phyloP scores from a whole-genome alignment of 1,284 basidiomycete species.

The Phlebopus sp. region DNA sequence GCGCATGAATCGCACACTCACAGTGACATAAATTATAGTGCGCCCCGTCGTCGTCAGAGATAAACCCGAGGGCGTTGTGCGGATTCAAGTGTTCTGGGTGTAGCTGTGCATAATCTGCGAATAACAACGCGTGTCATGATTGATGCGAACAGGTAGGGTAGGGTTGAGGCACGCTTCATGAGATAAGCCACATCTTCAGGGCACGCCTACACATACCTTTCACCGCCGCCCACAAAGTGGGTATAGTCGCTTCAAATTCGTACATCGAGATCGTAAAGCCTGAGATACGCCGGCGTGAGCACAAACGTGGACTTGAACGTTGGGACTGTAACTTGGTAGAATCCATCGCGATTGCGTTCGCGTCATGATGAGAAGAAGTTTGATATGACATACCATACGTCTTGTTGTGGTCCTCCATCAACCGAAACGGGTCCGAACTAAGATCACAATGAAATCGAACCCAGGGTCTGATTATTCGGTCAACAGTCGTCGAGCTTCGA shows the following conservation, averaged over 20 bases:
- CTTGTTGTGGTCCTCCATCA: constrained; percentile 76
- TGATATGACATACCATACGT: constrained; percentile 53
- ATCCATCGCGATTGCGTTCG: too few relatives aligned
- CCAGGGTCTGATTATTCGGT: constrained; percentile 46
- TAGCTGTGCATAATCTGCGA: constrained; percentile 27
- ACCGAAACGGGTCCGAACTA: constrained; percentile 75
- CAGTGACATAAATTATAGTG: constrained; percentile 83
- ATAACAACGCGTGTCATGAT: constrained; percentile 40
- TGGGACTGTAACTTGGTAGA: background rate
- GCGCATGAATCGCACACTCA: constrained; percentile 35
- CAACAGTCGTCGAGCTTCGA: constrained; percentile 9
- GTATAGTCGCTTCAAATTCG: constrained; percentile 78
- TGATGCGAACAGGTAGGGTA: background rate
- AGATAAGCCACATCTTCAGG: background rate
- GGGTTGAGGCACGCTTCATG: constrained; percentile 34
- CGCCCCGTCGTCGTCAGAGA: constrained; percentile 68
- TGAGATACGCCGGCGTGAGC: constrained; percentile 17
- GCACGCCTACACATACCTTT: constrained; percentile 46
- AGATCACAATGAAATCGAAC: constrained; percentile 78
- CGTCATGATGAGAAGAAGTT: too few relatives aligned
- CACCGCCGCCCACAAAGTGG: constrained; percentile 71
- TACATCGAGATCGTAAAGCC: constrained; percentile 78
- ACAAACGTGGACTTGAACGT: background rate
- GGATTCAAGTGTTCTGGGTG: constrained; percentile 65
- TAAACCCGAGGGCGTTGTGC: constrained; percentile 69